phyloP scores from a whole-genome alignment of 2,329 filamentous ascomycete species.

The Alternaria sp. region DNA sequence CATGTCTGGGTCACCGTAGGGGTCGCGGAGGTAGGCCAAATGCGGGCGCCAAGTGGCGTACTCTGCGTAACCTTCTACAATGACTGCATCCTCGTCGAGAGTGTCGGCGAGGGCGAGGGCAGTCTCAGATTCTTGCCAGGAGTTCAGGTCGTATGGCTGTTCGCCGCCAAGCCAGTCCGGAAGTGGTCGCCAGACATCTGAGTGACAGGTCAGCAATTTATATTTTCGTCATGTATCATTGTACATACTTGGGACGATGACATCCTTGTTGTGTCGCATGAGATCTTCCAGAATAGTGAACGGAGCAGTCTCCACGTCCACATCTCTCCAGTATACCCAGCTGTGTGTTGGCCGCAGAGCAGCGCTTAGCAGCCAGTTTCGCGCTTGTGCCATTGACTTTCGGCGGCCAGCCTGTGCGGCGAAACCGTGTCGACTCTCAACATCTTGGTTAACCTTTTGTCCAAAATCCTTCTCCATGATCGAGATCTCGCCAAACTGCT shows the following conservation, averaged over 20 bases:
- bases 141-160: conserved; percentile 97
- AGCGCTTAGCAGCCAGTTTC: conserved; percentile 96
- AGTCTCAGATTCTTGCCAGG: conserved; percentile 99
- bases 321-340: conserved; percentile 99
- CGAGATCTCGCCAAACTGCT: conserved; percentile 93
- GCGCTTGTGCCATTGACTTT: conserved; percentile 97
- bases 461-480: conserved; percentile 99
- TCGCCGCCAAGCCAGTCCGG: conserved; percentile 99
- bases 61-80: conserved; percentile 98
- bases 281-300: conserved; percentile 97
- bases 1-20: conserved; percentile 97
- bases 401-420: conserved; percentile 91
- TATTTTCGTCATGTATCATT: neutral
- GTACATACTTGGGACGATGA: conserved; percentile 88
- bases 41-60: conserved; percentile 99
- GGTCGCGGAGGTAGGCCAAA: conserved; percentile 93
- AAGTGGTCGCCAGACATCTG: conserved; percentile 93
- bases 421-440: conserved; percentile 96
- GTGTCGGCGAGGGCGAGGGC: conserved; percentile 92
- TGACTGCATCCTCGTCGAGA: conserved; percentile 96
- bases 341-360: conserved; percentile 94
- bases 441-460: conserved; percentile 96
- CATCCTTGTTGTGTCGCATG: conserved; percentile 98
- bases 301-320: conserved; percentile 96
- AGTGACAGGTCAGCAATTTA: conserved; percentile 27